These are phyloP conservation scores for Styphnolobium japonicum DNA, from an alignment of 306 rosid species.

Conservation along the genomic window DNA sequence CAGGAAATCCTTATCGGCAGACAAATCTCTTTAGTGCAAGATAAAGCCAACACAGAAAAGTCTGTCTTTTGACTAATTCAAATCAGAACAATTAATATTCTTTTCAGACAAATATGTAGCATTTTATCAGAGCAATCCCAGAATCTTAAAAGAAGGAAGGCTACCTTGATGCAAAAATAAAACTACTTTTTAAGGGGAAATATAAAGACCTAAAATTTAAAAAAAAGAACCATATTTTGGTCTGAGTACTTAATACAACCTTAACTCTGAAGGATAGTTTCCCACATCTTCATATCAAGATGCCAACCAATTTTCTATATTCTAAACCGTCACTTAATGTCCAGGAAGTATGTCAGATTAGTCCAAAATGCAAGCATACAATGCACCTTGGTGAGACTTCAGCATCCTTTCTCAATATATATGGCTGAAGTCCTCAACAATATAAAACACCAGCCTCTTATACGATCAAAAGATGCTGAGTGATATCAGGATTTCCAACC, in stretches of 20 bases:
- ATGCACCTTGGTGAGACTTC: background rate
- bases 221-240: background rate
- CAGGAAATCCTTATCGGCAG: background rate
- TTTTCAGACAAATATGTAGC: background rate
- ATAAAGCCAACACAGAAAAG: background rate
- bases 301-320: background rate
- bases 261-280: background rate
- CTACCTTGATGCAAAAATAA: background rate
- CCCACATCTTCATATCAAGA: background rate
- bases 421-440: background rate
- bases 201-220: background rate
- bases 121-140: background rate
- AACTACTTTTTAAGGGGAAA: background rate
- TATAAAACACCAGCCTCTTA: background rate
- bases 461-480: background rate
- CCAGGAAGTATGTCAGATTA: background rate
- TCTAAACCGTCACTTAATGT: background rate
- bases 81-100: background rate
- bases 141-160: background rate
- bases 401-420: background rate
- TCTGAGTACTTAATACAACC: background rate
- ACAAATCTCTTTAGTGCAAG: background rate
- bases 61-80: background rate
- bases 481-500: slow-evolving; percentile 6
- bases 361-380: background rate